These are phyloP conservation scores for Plantago rigida DNA, from an alignment of 305 asterid species.

Conservation along the genomic window DNA sequence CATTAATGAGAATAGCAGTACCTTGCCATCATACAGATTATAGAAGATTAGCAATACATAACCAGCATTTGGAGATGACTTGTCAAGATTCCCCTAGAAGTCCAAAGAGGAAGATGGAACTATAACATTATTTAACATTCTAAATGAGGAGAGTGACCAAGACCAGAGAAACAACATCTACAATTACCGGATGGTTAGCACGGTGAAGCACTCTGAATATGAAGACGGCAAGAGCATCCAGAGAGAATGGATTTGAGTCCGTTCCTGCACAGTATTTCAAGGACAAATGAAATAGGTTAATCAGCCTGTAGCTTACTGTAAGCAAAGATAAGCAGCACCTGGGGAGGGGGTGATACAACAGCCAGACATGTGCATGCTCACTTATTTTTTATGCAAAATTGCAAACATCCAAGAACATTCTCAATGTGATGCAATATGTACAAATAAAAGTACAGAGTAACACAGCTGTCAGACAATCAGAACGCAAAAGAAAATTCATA, in stretches of 20 bases:
- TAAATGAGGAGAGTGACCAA: conserved; percentile 11
- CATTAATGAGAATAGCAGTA: conserved; percentile 23
- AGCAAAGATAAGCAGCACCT: too few relatives aligned
- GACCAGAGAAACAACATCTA: conserved; percentile 22
- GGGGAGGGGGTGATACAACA: too few relatives aligned
- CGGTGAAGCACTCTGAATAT: conserved; percentile 75
- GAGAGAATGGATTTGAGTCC: conserved; percentile 75
- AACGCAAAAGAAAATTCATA: too few relatives aligned
- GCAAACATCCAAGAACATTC: too few relatives aligned
- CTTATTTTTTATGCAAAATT: too few relatives aligned
- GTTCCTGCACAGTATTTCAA: conserved; percentile 53
- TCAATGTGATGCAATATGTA: too few relatives aligned
- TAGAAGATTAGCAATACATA: conserved; percentile 85
- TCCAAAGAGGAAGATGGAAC: conserved; percentile 24
- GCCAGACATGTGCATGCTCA: too few relatives aligned
- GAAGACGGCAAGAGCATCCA: conserved; percentile 90
- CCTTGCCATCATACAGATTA: conserved; percentile 94
- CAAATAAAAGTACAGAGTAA: too few relatives aligned
- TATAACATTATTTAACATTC: conserved; percentile 15
- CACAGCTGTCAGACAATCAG: too few relatives aligned
- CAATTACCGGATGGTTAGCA: conserved; percentile 79
- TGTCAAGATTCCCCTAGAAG: conserved; percentile 89
- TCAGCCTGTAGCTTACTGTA: conserved; percentile 15
- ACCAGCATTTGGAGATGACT: conserved; percentile 78
- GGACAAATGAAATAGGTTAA: conserved; percentile 17